These are phyloP conservation scores for Alternaria alternata DNA, from an alignment of 2,329 filamentous ascomycete genomes.

Conservation along the genomic window DNA sequence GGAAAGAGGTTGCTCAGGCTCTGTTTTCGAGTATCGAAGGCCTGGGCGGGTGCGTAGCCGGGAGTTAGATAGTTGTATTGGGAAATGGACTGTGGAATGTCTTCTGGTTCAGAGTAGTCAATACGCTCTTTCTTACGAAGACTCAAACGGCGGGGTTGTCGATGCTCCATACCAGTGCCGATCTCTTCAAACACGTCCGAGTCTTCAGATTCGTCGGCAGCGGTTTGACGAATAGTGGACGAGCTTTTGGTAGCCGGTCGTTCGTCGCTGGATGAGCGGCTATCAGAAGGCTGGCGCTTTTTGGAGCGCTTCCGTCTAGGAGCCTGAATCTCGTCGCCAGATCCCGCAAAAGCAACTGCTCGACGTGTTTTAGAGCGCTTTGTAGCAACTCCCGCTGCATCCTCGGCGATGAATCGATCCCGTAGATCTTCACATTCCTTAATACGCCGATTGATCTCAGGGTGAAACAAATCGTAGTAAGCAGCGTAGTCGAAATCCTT, in stretches of 20 bases:
- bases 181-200: conserved; percentile 7
- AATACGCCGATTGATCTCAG: conserved; percentile 23
- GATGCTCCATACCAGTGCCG: not conserved
- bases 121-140: conserved; percentile 22
- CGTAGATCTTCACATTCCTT: conserved; percentile 9
- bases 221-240: not conserved
- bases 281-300: not conserved
- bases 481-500: conserved; percentile 20
- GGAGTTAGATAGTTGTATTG: not conserved
- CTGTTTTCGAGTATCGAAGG: not conserved
- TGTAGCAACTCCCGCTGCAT: not conserved
- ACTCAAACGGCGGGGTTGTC: conserved; percentile 3
- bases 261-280: conserved; percentile 8
- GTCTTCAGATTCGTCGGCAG: not conserved
- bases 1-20: conserved; percentile 11
- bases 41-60: not conserved
- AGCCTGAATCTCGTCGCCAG: not conserved
- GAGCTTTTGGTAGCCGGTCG: not conserved
- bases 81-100: not conserved
- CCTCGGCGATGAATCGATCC: conserved; percentile 9
- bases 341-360: not conserved
- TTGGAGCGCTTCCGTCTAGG: not conserved
- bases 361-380: conserved; percentile 9
- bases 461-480: conserved; percentile 21
- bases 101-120: conserved; percentile 18